These are phyloP conservation scores for Arthroderma sp. DNA, from an alignment of 2,329 filamentous ascomycete species.

Conservation along the genomic window DNA sequence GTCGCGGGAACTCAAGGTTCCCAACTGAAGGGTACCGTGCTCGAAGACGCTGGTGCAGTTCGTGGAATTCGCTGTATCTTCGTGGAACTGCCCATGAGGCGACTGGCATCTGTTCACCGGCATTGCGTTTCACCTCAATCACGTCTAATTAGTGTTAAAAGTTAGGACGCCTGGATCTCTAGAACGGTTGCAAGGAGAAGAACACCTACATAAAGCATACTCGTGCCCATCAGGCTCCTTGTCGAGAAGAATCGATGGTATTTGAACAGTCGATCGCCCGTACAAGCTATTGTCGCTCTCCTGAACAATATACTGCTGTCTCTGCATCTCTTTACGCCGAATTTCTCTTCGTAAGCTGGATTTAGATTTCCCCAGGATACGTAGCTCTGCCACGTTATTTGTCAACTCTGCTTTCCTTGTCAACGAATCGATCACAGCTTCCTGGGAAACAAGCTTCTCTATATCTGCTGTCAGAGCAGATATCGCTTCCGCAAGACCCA, in stretches of 20 bases:
- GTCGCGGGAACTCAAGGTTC: constrained; percentile 78
- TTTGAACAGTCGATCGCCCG: constrained; percentile 75
- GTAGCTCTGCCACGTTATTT: constrained; percentile 86
- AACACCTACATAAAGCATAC: constrained; percentile 61
- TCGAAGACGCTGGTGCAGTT: constrained; percentile 80
- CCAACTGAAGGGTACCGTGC: constrained; percentile 76
- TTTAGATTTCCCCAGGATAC: constrained; percentile 87
- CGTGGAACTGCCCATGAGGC: constrained; percentile 87
- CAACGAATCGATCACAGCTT: constrained; percentile 80
- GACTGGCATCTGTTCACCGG: constrained; percentile 92
- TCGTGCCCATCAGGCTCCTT: constrained; percentile 86
- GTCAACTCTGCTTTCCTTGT: constrained; percentile 91
- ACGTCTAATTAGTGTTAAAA: constrained; percentile 45
- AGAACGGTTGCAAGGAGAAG: not conserved
- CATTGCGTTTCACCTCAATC: constrained; percentile 78
- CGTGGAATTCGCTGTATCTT: constrained; percentile 92
- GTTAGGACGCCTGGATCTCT: not conserved
- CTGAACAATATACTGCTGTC: constrained; percentile 93
- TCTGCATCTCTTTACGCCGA: constrained; percentile 82
- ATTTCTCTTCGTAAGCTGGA: constrained; percentile 87
- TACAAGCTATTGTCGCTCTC: constrained; percentile 97
- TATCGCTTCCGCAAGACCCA: constrained; percentile 88
- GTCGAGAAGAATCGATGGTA: constrained; percentile 86
- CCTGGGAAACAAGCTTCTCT: constrained; percentile 74
- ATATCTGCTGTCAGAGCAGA: constrained; percentile 79